phyloP scores from a whole-genome alignment of 805 yeast genomes.

The Metschnikowia sp. region DNA sequence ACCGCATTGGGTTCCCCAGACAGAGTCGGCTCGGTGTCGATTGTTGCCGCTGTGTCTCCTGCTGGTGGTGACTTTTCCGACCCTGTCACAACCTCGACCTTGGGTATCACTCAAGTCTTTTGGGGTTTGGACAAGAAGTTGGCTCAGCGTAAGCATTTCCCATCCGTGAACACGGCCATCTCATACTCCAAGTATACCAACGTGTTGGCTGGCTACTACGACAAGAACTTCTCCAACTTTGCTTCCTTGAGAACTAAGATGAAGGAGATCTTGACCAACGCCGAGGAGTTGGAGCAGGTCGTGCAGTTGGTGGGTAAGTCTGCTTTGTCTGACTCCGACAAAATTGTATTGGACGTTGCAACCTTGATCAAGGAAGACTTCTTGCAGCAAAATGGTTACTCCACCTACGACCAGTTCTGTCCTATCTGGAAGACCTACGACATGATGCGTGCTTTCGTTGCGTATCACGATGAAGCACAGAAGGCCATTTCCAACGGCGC shows the following conservation, averaged over 20 bases:
- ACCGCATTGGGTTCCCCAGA: conserved; percentile 94
- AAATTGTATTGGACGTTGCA: conserved; percentile 93
- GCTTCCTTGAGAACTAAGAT: conserved; percentile 86
- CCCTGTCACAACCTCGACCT: conserved; percentile 97
- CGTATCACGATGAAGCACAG: conserved; percentile 96
- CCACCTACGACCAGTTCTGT: conserved; percentile 97
- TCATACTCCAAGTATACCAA: conserved; percentile 96
- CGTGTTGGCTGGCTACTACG: conserved; percentile 83
- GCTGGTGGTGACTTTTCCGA: conserved; percentile 99
- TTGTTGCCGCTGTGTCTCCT: conserved; percentile 98
- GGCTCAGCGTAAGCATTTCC: conserved; percentile 99
- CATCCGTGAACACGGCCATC: conserved; percentile 93
- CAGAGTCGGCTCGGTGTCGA: conserved; percentile 97
- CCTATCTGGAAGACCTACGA: conserved; percentile 98
- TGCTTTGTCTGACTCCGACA: conserved; percentile 94
- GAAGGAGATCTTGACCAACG: conserved; percentile 91
- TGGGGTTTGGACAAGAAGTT: conserved; percentile 99
- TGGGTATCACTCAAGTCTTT: conserved; percentile 99
- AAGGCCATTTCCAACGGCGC: conserved; percentile 94
- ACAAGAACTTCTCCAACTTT: conserved; percentile 83
- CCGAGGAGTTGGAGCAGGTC: conserved; percentile 98
- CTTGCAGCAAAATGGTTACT: conserved; percentile 98
- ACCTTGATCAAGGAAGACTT: conserved; percentile 93
- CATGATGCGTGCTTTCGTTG: conserved; percentile 94
- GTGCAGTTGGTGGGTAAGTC: conserved; percentile 99